Base-by-base conservation (phyloP, 2,329 filamentous ascomycete genomes). In the Fusarium papillatum region DNA sequence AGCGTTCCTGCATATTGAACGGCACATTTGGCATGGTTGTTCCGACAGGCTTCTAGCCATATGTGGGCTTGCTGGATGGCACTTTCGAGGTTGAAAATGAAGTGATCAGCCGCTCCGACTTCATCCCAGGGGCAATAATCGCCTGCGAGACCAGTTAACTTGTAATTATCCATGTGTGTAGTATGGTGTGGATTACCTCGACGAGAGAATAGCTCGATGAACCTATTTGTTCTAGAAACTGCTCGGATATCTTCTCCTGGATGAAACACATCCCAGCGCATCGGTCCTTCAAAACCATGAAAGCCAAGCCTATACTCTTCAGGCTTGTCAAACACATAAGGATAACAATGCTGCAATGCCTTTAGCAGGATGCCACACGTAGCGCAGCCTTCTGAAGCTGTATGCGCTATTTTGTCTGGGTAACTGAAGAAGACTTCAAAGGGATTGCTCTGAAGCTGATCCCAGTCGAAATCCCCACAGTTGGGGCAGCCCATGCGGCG, bases 281-380 rank as follows among this genome's bases (percentile, higher is more conserved):
- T 68, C 36, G 66, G 66, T 16, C 66, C 66, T 10, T 68, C 66
- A 9, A 68, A 57, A 13, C 66, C 66, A 24, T 68, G 66, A 24
- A 68, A 68, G 0, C 36, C 66, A 3, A 68, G 48, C 17, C 48
- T 50, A 13, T 64, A 64, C 24, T 63, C 59, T 7, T 34, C 10
- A 5, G 66, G 66, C 8, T 38, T 26, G 3, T 39, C 36, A 14
- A 34, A 24, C 8, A n/a, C 66, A 6, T 41, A 50, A 7, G 66
- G 43, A 13, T 43, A 68, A 6, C 66, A 68, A 38, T 68, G 59
- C n/a, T 46, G 24, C 5, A 68, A 36, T 5, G 46, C 36, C 7
- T 14, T 68, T 17, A 41, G 17, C 7, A 64, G 46, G 14, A 68
- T 55, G 10, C 55, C 16, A 26, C 66, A 68, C 4, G 66, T 17